Evolutionary conservation across 352 stramenopile genomes (phyloP), one percentile per base, ranked within the genome.

Genomic region (Phytopythium sindhum): DNA sequence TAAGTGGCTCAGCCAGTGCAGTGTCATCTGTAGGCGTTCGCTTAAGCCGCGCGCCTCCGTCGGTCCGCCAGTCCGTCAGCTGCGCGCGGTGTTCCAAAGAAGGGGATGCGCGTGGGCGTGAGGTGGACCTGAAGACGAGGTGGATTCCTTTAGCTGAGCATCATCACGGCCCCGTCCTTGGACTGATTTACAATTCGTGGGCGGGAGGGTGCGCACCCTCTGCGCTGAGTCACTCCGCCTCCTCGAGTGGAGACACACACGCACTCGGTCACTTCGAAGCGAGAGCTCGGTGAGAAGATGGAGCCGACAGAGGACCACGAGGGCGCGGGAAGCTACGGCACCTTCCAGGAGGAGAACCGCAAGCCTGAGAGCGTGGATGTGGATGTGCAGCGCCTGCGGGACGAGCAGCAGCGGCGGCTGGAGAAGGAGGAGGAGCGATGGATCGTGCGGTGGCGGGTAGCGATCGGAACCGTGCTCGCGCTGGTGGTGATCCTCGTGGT

Each of bases 401-500:
- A 23, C 2, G 52, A 45, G 21, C 11, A 44, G 52, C 31, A 15
- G 21, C 52, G 31, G 29, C 31, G 19, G 31, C 52, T 58, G 19
- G 52, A 58, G 14, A 19, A n/a, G 31, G 19, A 45, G 3, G 39
- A 39, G 17, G n/a, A 19, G 10, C 33, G 15, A 5, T 44, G 28
- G 21, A 21, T 64, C 21, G 31, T 19, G 4, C 29, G 24, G 12
- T 45, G 42, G 45, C 51, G 57, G 14, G 21, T 67, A 23, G 28
- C 53, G 21, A 21, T 54, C 10, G 52, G 39, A 10, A 21, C 37
- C 26, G 50, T 62, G 28, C 37, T 72, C 28, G 57, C 39, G 26
- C 57, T 71, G 14, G 51, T 24, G 2, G 50, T 63, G 0, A 31
- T 63, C 15, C 47, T 64, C 29, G 54, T 72, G 47, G 26, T 63